phyloP scores from a whole-genome alignment of 163 green algal species.

The Scenedesmus sp. region DNA sequence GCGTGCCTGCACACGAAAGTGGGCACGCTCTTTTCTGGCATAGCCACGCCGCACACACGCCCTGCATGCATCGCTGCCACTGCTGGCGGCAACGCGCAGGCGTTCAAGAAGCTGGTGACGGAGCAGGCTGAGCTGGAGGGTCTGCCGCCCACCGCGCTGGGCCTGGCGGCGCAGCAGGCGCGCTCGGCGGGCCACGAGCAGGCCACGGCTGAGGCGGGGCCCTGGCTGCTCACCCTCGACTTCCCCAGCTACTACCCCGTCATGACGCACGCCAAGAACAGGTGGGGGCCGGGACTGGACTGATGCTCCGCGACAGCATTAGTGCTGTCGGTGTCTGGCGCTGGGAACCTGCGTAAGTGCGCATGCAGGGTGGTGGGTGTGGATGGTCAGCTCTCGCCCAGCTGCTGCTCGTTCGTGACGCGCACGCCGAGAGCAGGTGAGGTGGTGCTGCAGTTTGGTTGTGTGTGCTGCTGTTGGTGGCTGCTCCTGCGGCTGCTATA shows the following conservation, averaged over 20 bases:
- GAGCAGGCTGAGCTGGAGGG: slow-evolving; percentile 89
- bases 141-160: slow-evolving; percentile 88
- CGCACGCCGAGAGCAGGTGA: slow-evolving; percentile 87
- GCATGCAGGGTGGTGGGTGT: no score
- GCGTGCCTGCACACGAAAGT: no score
- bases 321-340: no score
- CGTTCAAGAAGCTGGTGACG: slow-evolving; percentile 92
- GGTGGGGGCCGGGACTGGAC: slow-evolving; percentile 37
- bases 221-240: slow-evolving; percentile 97
- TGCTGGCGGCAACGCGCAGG: no score
- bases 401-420: slow-evolving; percentile 89
- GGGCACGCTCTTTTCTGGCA: no score
- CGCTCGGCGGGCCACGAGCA: slow-evolving; percentile 70
- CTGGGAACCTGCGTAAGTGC: no score
- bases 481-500: no score
- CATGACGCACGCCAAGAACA: slow-evolving; percentile 90
- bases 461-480: no score
- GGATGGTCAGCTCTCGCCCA: no score
- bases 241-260: slow-evolving; percentile 93
- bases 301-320: no score
- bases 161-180: slow-evolving; percentile 86
- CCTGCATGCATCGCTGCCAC: not conserved
- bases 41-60: no score
- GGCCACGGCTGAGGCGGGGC: slow-evolving; percentile 88
- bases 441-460: no score